Base-by-base conservation (phyloP, 1,284 basidiomycete species). In the Leucoagaricus sp. region DNA sequence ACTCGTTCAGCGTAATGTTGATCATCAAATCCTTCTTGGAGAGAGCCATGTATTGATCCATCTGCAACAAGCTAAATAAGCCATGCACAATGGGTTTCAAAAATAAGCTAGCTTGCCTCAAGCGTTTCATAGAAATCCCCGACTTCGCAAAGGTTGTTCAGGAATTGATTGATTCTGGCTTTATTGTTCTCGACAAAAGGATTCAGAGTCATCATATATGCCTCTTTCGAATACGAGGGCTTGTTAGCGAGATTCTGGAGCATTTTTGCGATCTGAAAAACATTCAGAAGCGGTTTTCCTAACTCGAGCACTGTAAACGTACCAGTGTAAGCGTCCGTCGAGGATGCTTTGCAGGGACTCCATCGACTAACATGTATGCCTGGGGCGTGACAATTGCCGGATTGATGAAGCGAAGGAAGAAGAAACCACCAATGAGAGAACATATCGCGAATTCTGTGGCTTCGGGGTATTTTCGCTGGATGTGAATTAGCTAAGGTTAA, bases 31-130 rank as follows among this genome's bases (percentile, higher is more conserved):
- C 96, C 76, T 98, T 98, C 82, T 99, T 99, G 58, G 96, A 98
- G 58, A 99, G 78, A 12, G 97, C 96, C 95, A 99, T 98, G 74
- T 99, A 99, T 80, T 99, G 97, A 74, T 99, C 96, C 88, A 98
- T 95, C 93, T 96, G 25, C n/a, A 17, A 49, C 15, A 7, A n/a
- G n/a, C 21, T 12, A 31, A 46, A 40, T 3, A 5, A 15, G 42
- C 28, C 13, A 28, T 46, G 7, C 19, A 56, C 44, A 50, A 21
- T 41, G 55, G 49, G 61, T 55, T 13, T 49, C 23, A 19, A 42
- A 31, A 28, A 57, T 19, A 21, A 10, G 50, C n/a, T 10, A 25
- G 60, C 64, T 34, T 65, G 94, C 94, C 87, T 99, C 97, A 55
- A 99, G 83, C 9, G 96, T 96, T 65, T 99, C 97, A 74, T 98